Base-by-base conservation (phyloP, 306 rosid species). In the Oxytropis ochrocephala region DNA sequence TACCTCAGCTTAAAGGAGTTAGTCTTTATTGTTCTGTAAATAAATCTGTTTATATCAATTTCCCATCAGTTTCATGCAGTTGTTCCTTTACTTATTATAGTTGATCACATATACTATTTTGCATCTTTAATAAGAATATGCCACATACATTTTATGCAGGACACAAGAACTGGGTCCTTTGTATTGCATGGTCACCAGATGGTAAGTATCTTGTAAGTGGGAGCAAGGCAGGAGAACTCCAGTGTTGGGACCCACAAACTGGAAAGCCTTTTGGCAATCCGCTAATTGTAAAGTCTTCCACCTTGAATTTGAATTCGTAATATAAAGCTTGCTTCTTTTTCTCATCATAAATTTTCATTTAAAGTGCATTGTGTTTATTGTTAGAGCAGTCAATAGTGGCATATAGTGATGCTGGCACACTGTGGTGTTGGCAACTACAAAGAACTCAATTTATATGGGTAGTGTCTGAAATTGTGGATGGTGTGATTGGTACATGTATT, bases 161-260 rank as follows among this genome's bases (percentile, higher is more conserved):
- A 57, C 96, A 94, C 80, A 88, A 78, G 80, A 94, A 85, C 74
- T 91, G 95, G 97, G 99, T 94, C 68, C 99, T 94, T 58, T 88
- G 87, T 70, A 84, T 91, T 84, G 91, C 92, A 16, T 94, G 97
- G 99, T 94, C 99, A 61, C 96, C 95, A 1, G 97, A 94, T 73
- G 92, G 96, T 41, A 88, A 81, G 76, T 68, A 94, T 88, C 94
- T 94, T 75, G 97, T 88, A 44, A 94, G 99, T 70, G 99, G 99
- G 72, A 94, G 99, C 80, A 88, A 80, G 82, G 62, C 95, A 32
- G 99, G 97, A 18, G 97, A 91, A 76, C 89, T 94, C 81, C 85
- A 38, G 46, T 88, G 96, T 70, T 94, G 99, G 99, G 86, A 94
- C 72, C 95, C 99, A 27, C 86, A 81, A 73, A 88, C 99, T 5